Evolutionary conservation across 1,284 basidiomycete species (phyloP).

Genomic region (Fomitopsis schrenkii): DNA sequence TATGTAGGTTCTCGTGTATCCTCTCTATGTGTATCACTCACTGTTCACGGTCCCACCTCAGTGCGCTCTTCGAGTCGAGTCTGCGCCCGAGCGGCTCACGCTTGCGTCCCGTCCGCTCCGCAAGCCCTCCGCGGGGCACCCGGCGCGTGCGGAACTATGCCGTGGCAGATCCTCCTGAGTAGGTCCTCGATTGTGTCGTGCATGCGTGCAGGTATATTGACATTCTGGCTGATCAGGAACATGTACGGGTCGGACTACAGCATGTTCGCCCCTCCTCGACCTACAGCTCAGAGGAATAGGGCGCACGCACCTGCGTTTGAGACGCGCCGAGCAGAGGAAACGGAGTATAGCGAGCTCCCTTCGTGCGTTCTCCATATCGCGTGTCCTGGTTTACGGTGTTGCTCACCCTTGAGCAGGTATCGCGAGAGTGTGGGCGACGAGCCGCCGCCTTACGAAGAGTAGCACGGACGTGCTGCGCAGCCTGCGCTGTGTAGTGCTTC

Average conservation of each 20-base stretch:
- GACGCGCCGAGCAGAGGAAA: background rate
- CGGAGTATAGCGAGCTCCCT: background rate
- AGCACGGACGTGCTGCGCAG: background rate
- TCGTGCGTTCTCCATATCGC: background rate
- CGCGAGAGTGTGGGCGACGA: background rate
- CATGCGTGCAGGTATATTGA: background rate
- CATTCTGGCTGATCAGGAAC: background rate
- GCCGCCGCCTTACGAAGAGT: background rate
- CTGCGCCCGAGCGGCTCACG: background rate
- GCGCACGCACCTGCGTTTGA: background rate
- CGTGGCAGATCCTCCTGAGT: background rate
- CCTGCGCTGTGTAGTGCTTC: too few species aligned
- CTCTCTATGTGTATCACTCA: background rate
- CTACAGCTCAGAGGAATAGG: background rate
- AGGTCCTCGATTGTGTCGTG: background rate
- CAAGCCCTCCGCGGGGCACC: background rate
- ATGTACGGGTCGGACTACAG: background rate
- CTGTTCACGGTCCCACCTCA: background rate
- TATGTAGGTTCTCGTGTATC: background rate
- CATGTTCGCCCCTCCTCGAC: background rate
- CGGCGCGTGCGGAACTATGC: background rate
- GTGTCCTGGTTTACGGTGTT: background rate
- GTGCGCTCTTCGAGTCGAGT: background rate
- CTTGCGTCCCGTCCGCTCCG: background rate
- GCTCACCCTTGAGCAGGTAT: background rate